Conservation (phyloP, 2,329 filamentous ascomycete species). For the Xylaria digitata region DNA sequence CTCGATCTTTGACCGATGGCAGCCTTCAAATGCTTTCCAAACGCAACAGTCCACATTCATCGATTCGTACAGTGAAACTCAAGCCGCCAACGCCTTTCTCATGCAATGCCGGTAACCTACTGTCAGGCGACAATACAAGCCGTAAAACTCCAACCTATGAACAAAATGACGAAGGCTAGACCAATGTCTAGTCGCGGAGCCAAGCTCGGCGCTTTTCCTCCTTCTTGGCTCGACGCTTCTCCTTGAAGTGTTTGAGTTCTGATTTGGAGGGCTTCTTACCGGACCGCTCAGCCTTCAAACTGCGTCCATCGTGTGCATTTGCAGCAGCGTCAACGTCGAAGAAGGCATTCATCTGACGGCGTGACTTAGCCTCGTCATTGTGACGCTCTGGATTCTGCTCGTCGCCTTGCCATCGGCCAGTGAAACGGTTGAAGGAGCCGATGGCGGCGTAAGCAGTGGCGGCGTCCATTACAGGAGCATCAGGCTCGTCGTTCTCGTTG, state of each 20-base stretch:
- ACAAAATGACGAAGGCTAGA: constrained; percentile 7
- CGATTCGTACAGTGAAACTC: constrained; percentile 25
- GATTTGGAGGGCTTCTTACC: constrained; percentile 85
- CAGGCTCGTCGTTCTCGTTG: constrained; percentile 51
- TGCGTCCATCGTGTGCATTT: constrained; percentile 88
- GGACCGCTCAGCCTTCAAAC: constrained; percentile 89
- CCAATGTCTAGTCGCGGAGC: constrained; percentile 78
- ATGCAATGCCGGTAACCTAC: constrained; percentile 32
- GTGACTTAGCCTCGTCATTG: constrained; percentile 87
- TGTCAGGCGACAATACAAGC: constrained; percentile 31
- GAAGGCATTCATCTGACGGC: constrained; percentile 89
- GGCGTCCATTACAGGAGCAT: constrained; percentile 49
- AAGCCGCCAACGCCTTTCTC: constrained; percentile 35
- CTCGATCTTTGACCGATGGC: constrained; percentile 1
- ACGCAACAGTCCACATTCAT: constrained; percentile 21
- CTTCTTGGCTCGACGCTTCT: constrained; percentile 88
- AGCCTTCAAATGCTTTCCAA: constrained; percentile 20
- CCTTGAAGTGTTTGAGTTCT: constrained; percentile 90
- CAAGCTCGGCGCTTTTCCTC: constrained; percentile 95
- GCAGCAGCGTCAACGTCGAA: constrained; percentile 97
- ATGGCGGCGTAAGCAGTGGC: constrained; percentile 70
- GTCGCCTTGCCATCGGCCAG: constrained; percentile 80
- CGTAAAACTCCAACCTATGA: constrained; percentile 31
- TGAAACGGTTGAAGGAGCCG: constrained; percentile 91
- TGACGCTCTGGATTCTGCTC: constrained; percentile 78